Conservation (phyloP, 2,329 filamentous ascomycete genomes). For the Phaeophleospora eucalypticola region DNA sequence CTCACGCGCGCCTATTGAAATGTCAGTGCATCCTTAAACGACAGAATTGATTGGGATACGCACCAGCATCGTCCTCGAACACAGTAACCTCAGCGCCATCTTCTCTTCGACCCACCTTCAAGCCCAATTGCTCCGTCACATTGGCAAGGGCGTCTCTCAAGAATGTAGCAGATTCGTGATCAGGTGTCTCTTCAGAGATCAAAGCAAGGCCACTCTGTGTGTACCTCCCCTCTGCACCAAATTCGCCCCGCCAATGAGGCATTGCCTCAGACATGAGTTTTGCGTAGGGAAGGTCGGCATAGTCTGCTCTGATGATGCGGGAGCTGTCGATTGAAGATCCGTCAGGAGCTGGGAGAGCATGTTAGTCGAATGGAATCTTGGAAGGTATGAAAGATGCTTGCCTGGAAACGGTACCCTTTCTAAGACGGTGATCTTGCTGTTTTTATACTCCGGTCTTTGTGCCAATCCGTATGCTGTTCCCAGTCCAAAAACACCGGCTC, state of each 20-base stretch:
- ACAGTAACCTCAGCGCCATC: constrained; percentile 35
- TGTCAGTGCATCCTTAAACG: background rate
- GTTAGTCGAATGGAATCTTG: no score
- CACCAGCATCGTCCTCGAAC: constrained; percentile 36
- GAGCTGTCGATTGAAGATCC: constrained; percentile 52
- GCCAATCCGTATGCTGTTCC: constrained; percentile 68
- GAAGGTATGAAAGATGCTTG: background rate
- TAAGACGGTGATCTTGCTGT: constrained; percentile 54
- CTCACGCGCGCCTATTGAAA: constrained; percentile 31
- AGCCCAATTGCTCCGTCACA: constrained; percentile 48
- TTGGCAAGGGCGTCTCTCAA: constrained; percentile 59
- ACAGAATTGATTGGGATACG: constrained; percentile 21
- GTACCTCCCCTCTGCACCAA: constrained; percentile 62
- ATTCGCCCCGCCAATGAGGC: constrained; percentile 62
- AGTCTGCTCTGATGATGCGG: constrained; percentile 68
- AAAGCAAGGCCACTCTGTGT: constrained; percentile 65
- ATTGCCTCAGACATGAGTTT: constrained; percentile 68
- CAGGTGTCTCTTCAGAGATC: constrained; percentile 44
- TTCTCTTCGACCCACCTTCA: constrained; percentile 35
- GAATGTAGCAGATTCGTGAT: constrained; percentile 43
- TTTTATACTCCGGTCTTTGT: constrained; percentile 51
- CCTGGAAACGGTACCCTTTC: constrained; percentile 54
- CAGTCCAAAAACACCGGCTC: constrained; percentile 55
- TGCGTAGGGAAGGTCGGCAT: constrained; percentile 74
- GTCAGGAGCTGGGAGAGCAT: constrained; percentile 46